A percentile compares a stretch with the other conserved stretches of the same genome.
phyloP scores from a whole-genome alignment of 1,284 basidiomycete genomes.

The Trichosporon coremiiforme region DNA sequence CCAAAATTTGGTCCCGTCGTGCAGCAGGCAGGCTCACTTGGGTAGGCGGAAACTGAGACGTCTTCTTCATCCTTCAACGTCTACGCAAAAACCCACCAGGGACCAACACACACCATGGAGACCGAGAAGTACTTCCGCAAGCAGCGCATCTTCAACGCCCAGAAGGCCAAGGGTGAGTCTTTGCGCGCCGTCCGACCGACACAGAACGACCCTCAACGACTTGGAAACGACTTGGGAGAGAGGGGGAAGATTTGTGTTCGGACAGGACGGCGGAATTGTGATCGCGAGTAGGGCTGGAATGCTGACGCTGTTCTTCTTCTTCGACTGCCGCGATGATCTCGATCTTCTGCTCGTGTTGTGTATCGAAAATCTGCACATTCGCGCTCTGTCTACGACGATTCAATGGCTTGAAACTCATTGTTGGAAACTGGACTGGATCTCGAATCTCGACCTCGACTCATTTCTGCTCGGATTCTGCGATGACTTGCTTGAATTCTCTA shows the following conservation, averaged over 20 bases:
- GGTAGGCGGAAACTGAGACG: not conserved
- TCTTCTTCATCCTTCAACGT: conserved; percentile 19
- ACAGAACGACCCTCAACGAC: not conserved
- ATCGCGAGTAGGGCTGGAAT: not conserved
- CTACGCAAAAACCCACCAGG: conserved; percentile 19
- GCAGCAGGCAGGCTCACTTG: not conserved
- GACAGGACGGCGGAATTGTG: not conserved
- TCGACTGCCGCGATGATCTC: not conserved
- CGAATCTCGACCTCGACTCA: not conserved
- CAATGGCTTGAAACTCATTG: conserved; percentile 4
- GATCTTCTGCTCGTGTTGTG: not conserved
- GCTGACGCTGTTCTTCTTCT: conserved; percentile 9
- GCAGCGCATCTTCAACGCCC: conserved; percentile 97
- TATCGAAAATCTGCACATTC: not conserved
- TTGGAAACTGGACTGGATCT: conserved; percentile 1
- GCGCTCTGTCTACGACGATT: not conserved
- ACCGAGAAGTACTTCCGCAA: conserved; percentile 69
- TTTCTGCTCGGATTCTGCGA: not conserved
- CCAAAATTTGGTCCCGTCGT: conserved; percentile 13
- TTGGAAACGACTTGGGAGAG: not conserved
- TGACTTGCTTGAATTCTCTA: not conserved
- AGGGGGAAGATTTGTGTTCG: not conserved
- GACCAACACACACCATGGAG: conserved; percentile 18
- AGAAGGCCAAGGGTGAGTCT: conserved; percentile 84
- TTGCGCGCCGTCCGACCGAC: not conserved